A percentile compares a stretch with the other conserved stretches of the same genome.
phyloP scores from a whole-genome alignment of 306 rosid genomes.

The Amphicarpaea edgeworthii region DNA sequence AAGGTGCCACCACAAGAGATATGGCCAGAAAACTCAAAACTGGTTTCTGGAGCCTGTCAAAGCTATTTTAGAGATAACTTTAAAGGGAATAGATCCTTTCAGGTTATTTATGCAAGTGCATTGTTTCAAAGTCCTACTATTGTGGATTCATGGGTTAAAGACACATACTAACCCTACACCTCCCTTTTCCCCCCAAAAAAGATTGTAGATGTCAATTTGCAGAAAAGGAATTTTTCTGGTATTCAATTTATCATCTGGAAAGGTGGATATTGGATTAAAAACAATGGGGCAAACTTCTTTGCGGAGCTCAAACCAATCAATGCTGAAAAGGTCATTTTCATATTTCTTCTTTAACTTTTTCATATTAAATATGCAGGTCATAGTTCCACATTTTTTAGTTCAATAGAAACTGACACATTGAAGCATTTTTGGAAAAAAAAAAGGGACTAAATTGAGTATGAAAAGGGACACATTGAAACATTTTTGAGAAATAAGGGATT shows the following conservation, averaged over 20 bases:
- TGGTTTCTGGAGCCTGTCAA: slow-evolving; percentile 11
- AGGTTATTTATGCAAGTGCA: neutral
- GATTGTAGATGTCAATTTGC: neutral
- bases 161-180: neutral
- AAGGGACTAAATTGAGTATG: no score
- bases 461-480: no score
- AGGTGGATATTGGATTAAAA: slow-evolving; percentile 3
- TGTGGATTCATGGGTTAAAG: neutral
- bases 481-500: no score
- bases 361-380: neutral
- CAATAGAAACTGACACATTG: no score
- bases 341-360: neutral
- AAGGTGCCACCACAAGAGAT: slow-evolving; percentile 14
- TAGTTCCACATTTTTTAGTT: no score
- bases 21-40: slow-evolving; percentile 19
- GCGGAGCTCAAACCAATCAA: neutral
- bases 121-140: neutral
- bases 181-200: neutral
- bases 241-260: slow-evolving; percentile 9
- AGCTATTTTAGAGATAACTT: slow-evolving; percentile 5
- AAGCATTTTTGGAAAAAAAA: no score
- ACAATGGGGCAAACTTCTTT: slow-evolving; percentile 9
- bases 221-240: neutral
- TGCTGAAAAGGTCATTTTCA: neutral
- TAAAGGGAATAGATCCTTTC: neutral